Conservation (phyloP, 2,329 filamentous ascomycete species). For the Exutisphaerella laricina region DNA sequence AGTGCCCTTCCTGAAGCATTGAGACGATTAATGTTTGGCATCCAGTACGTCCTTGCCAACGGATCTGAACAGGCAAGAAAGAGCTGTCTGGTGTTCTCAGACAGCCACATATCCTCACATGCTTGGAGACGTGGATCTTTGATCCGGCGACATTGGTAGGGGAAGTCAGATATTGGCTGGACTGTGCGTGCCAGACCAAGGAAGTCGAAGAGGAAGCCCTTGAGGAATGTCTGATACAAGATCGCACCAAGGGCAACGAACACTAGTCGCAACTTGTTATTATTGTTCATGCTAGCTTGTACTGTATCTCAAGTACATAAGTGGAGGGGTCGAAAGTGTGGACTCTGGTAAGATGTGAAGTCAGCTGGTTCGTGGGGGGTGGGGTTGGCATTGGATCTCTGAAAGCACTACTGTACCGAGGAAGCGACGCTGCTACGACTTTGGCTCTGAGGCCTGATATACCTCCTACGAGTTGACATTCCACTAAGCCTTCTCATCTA, state of each 20-base stretch:
- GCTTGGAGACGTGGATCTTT: conserved; percentile 18
- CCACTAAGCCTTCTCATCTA: too few species aligned
- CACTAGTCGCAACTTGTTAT: neutral
- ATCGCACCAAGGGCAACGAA: neutral
- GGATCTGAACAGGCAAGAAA: conserved; percentile 22
- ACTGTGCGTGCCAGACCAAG: conserved; percentile 17
- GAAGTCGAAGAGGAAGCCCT: conserved; percentile 9
- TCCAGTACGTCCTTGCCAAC: conserved; percentile 15
- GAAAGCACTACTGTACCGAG: too few species aligned
- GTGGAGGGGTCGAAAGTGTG: too few species aligned
- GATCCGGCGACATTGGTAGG: conserved; percentile 21
- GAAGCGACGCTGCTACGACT: too few species aligned
- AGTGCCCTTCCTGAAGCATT: conserved; percentile 19
- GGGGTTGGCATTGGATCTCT: too few species aligned
- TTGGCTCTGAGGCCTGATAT: too few species aligned
- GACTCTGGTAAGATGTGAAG: too few species aligned
- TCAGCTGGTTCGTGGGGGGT: too few species aligned
- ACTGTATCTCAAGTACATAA: too few species aligned
- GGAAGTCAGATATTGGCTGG: conserved; percentile 21
- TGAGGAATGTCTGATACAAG: conserved; percentile 11
- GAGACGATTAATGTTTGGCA: conserved; percentile 19
- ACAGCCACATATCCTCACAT: conserved; percentile 25
- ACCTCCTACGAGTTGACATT: too few species aligned
- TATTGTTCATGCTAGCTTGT: conserved; percentile 1
- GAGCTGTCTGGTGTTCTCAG: conserved; percentile 19